These are phyloP conservation scores for Aurifilum marmelostoma DNA, from an alignment of 2,329 filamentous ascomycete species.

Conservation along the genomic window DNA sequence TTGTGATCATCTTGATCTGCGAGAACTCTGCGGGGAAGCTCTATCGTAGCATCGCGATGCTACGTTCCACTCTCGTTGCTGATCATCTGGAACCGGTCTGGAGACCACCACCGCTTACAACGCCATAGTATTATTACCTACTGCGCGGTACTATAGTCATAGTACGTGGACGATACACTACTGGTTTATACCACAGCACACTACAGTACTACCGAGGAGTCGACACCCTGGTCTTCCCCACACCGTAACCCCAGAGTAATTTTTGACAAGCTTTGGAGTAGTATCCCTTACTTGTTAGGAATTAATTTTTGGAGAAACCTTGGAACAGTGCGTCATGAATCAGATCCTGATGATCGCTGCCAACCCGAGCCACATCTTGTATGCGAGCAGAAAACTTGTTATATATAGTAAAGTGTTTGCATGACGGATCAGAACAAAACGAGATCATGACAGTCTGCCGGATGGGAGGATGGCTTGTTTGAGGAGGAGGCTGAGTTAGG, in stretches of 20 bases:
- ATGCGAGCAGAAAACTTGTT: background rate
- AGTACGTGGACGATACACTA: too few relatives aligned
- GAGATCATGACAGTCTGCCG: background rate
- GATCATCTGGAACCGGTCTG: background rate
- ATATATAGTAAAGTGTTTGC: background rate
- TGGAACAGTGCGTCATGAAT: background rate
- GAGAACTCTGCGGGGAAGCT: constrained; percentile 1
- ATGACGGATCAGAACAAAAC: background rate
- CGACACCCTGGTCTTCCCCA: constrained; percentile 1
- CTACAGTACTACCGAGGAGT: background rate
- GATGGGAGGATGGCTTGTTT: background rate
- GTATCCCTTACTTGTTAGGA: background rate
- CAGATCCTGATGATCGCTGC: background rate
- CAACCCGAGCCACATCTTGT: too few relatives aligned
- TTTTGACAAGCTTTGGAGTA: background rate
- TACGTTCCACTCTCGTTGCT: constrained; percentile 8
- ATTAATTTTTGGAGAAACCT: background rate
- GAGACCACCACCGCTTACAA: background rate
- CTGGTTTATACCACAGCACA: too few relatives aligned
- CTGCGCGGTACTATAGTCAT: too few relatives aligned
- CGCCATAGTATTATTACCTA: background rate
- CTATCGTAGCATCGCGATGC: background rate
- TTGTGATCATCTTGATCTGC: background rate
- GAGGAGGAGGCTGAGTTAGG: background rate
- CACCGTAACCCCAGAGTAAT: constrained; percentile 4